These are phyloP conservation scores for Boletus smithii DNA, from an alignment of 1,284 basidiomycete species.

Conservation along the genomic window DNA sequence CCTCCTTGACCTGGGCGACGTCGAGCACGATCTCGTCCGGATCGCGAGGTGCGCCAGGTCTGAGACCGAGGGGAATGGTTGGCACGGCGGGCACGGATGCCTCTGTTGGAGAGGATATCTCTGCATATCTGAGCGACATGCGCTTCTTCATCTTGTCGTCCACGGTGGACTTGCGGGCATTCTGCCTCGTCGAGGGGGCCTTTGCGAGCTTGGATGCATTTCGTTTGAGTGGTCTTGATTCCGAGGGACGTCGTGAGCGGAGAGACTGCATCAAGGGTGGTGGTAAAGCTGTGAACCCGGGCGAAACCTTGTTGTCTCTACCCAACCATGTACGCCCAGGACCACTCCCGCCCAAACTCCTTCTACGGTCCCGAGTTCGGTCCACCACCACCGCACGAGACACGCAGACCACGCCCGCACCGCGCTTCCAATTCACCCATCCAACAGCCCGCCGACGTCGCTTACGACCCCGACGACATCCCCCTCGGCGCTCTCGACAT, in stretches of 20 bases:
- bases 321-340: constrained; percentile 34
- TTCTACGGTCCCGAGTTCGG: constrained; percentile 35
- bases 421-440: constrained; percentile 27
- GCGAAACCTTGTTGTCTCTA: constrained; percentile 15
- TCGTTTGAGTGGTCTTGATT: constrained; percentile 39
- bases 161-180: constrained; percentile 67
- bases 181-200: constrained; percentile 27
- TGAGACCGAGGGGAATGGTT: constrained; percentile 47
- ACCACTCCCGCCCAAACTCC: constrained; percentile 36
- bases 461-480: constrained; percentile 34
- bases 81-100: constrained; percentile 54
- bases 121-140: constrained; percentile 87
- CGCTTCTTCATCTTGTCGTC: constrained; percentile 94
- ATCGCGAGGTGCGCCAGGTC: constrained; percentile 33
- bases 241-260: constrained; percentile 54
- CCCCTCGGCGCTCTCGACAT: constrained; percentile 28
- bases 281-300: too few relatives aligned
- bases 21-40: constrained; percentile 46
- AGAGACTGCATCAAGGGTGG: constrained; percentile 67
- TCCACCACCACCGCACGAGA: too few relatives aligned
- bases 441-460: constrained; percentile 32
- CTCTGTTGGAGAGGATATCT: constrained; percentile 66
- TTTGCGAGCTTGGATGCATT: constrained; percentile 43
- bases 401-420: constrained; percentile 21
- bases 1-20: constrained; percentile 42